A percentile compares a stretch with the other conserved stretches of the same genome.
Conservation (phyloP, 345 rosid genomes). For the Eucalyptus polyanthemos region DNA sequence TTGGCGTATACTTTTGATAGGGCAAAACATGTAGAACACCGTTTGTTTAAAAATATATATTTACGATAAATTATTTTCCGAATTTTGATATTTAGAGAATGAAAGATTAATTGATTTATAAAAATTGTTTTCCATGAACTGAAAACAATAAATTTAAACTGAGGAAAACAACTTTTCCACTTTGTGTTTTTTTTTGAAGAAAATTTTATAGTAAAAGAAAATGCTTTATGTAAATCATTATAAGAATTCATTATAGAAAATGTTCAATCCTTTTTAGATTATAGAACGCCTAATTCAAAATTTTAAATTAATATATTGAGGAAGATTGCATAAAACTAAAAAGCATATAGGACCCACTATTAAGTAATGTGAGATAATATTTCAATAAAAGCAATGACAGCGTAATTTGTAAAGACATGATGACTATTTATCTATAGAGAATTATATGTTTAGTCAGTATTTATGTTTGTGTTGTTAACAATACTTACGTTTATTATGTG, state of each 20-base stretch:
- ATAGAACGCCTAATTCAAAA: fast-evolving
- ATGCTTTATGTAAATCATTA: fast-evolving
- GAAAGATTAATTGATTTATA: fast-evolving
- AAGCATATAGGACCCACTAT: fast-evolving
- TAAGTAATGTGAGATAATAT: fast-evolving
- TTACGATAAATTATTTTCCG: fast-evolving
- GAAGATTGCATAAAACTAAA: no score
- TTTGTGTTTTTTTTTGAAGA: fast-evolving
- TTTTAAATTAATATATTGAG: fast-evolving
- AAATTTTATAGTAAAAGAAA: no score
- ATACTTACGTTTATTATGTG: not conserved
- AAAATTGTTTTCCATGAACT: fast-evolving
- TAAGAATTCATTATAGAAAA: fast-evolving
- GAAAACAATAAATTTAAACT: no score
- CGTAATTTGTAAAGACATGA: fast-evolving
- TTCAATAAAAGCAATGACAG: fast-evolving
- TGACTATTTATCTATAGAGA: not conserved
- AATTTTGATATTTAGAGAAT: fast-evolving
- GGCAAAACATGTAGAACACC: not conserved
- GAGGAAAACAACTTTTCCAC: no score
- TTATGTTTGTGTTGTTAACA: not conserved
- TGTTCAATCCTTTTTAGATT: not conserved
- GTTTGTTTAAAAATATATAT: no score
- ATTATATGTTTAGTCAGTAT: not conserved
- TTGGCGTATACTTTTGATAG: fast-evolving